These are phyloP conservation scores for Aspergillus neoniger DNA, from an alignment of 2,329 filamentous ascomycete species.

Conservation along the genomic window DNA sequence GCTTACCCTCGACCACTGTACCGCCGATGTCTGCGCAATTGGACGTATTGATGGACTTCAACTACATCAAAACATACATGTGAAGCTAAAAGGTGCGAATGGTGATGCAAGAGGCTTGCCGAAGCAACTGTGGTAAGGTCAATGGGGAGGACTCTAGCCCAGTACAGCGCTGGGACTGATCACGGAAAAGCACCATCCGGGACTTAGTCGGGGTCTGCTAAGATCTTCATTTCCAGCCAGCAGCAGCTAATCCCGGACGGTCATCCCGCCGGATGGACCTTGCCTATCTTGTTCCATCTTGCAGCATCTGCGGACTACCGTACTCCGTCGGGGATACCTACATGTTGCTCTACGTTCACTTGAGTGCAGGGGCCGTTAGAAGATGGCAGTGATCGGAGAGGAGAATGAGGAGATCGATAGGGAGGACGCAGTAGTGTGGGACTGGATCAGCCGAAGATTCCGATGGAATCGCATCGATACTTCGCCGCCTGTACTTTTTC, in stretches of 20 bases:
- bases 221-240: not conserved
- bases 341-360: not conserved
- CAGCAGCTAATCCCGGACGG: not conserved
- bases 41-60: not conserved
- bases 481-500: not conserved
- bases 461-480: not conserved
- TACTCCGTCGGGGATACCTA: not conserved
- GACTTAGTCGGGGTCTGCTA: not conserved
- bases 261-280: not conserved
- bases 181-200: not conserved
- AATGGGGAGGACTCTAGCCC: not conserved
- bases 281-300: not conserved
- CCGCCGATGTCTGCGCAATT: not conserved
- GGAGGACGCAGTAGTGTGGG: not conserved
- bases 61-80: not conserved
- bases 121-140: not conserved
- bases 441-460: not conserved
- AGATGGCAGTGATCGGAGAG: too few relatives aligned
- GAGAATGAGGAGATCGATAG: not conserved
- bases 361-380: not conserved
- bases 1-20: not conserved
- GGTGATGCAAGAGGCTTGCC: not conserved
- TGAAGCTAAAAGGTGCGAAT: not conserved
- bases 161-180: not conserved
- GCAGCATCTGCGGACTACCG: not conserved